Conservation (phyloP, 176 grass and related monocot genomes). For the Elaeis guineensis region DNA sequence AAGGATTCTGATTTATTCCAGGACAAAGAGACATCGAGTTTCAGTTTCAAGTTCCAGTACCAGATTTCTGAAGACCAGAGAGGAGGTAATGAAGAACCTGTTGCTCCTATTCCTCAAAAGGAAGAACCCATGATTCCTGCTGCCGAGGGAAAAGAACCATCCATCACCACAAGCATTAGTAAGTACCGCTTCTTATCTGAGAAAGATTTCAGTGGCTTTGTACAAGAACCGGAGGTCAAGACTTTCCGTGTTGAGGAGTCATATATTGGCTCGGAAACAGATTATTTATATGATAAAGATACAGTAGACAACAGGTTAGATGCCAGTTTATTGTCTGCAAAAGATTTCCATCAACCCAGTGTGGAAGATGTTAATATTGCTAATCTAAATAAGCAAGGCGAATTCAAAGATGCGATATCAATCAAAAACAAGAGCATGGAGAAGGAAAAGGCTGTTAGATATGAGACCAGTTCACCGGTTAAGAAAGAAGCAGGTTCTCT, state of each 20-base stretch:
- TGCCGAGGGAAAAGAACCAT: conserved; percentile 1
- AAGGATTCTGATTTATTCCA: not conserved
- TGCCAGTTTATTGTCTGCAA: not conserved
- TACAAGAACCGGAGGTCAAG: conserved; percentile 57
- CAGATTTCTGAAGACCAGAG: conserved; percentile 25
- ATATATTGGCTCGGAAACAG: conserved; percentile 11
- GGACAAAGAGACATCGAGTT: conserved; percentile 8
- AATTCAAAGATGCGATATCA: not conserved
- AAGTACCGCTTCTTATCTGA: conserved; percentile 59
- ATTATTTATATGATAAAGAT: not conserved
- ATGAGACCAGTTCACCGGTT: conserved; percentile 16
- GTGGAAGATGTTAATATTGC: not conserved
- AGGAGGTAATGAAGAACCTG: not conserved
- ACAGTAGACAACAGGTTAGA: not conserved
- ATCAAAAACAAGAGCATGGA: not conserved
- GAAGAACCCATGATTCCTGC: not conserved
- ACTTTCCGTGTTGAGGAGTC: conserved; percentile 56
- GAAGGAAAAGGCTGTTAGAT: not conserved
- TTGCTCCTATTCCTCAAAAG: too few relatives aligned
- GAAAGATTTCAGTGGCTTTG: conserved; percentile 61
- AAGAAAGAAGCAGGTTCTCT: not conserved
- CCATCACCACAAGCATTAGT: conserved; percentile 21
- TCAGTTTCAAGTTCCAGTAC: conserved; percentile 66
- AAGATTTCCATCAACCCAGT: conserved; percentile 15
- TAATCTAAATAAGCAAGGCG: conserved; percentile 8